Base-by-base conservation (phyloP, 139 green algal species). In the Auxenochlorella pyrenoidosa region DNA sequence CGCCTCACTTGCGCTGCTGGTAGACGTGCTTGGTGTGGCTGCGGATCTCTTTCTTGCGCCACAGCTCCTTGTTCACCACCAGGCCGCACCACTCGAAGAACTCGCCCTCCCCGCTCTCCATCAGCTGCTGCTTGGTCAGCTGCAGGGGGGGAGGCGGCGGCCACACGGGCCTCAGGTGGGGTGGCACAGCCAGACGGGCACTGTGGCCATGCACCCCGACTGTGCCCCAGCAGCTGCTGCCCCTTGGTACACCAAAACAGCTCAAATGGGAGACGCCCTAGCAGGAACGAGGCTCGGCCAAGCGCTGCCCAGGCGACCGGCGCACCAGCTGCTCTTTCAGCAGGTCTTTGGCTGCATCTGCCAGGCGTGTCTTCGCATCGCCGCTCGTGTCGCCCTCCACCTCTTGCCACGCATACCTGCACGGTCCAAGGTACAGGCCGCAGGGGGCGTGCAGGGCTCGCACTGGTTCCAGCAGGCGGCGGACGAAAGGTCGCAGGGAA, bases 1-100 rank as follows among this genome's bases (percentile, higher is more conserved):
- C 71, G 15, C 43, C 89, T 82, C 83, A 97, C 93, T 96, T 98
- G 68, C 89, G 90, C 88, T 98, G 95, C 36, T 84, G 92, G 93
- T 96, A 98, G 51, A 92, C 72, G 68, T 92, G 66, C 21, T 88
- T 77, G 38, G 95, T 98, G 89, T 97, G 94, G 32, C 91, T 60
- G n/a, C 89, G 84, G 34, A 93, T 86, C 76, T 95, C 94, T 80
- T 87, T 91, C 60, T 72, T 85, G 36, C 88, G 81, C 73, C 79
- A 93, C 24, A 40, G 59, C n/a, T 89, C 82, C 34, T 51, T 81
- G 38, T 34, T 83, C 0, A 88, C 70, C 30, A 95, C 75, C 22
- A 94, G 71, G n/a, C 92, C 91, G 22, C 71, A 72, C 68, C 54
- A 86, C 70, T 91, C 90, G 32, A 95, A 66, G 51, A 94, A 91